Evolutionary conservation across 2,329 filamentous ascomycete genomes (phyloP).

Genomic region (Orbilia quercus): DNA sequence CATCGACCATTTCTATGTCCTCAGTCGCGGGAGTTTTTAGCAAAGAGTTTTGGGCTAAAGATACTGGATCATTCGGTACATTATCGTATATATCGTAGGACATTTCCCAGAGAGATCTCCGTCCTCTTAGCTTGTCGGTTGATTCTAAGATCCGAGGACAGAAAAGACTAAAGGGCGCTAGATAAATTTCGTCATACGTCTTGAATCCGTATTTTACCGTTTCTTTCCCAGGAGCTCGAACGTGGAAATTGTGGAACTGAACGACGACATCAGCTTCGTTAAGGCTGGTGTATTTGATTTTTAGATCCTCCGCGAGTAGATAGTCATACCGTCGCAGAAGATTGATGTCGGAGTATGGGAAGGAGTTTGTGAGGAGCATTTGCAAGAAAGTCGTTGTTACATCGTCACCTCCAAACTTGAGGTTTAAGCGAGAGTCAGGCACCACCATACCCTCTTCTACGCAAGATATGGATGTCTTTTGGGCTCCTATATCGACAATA

Average conservation of each 20-base stretch:
- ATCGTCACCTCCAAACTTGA: slow-evolving; percentile 92
- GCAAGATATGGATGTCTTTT: slow-evolving; percentile 97
- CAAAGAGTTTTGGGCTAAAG: slow-evolving; percentile 80
- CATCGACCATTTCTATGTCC: slow-evolving; percentile 58
- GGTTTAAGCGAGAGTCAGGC: slow-evolving; percentile 92
- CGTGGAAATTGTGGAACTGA: slow-evolving; percentile 87
- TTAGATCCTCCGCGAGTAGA: slow-evolving; percentile 91
- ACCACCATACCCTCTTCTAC: slow-evolving; percentile 96
- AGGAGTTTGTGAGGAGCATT: slow-evolving; percentile 97
- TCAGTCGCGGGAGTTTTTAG: slow-evolving; percentile 65
- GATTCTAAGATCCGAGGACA: slow-evolving; percentile 89
- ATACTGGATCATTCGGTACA: slow-evolving; percentile 89
- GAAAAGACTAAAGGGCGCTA: slow-evolving; percentile 93
- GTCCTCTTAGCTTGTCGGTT: slow-evolving; percentile 78
- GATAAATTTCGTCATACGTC: slow-evolving; percentile 92
- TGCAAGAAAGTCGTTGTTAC: slow-evolving; percentile 95
- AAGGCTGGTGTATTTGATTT: slow-evolving; percentile 91
- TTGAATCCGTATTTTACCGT: slow-evolving; percentile 96
- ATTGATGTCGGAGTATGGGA: slow-evolving; percentile 95
- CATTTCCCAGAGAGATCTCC: slow-evolving; percentile 82
- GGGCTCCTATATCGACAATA: slow-evolving; percentile 93
- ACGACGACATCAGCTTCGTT: slow-evolving; percentile 89
- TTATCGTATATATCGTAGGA: slow-evolving; percentile 95
- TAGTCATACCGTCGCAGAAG: slow-evolving; percentile 90
- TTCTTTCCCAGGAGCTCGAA: slow-evolving; percentile 85